Evolutionary conservation across 225 moss, liverwort and hornwort species (phyloP), one percentile per base, ranked within the genome.

Genomic region (Ulota crispa): DNA sequence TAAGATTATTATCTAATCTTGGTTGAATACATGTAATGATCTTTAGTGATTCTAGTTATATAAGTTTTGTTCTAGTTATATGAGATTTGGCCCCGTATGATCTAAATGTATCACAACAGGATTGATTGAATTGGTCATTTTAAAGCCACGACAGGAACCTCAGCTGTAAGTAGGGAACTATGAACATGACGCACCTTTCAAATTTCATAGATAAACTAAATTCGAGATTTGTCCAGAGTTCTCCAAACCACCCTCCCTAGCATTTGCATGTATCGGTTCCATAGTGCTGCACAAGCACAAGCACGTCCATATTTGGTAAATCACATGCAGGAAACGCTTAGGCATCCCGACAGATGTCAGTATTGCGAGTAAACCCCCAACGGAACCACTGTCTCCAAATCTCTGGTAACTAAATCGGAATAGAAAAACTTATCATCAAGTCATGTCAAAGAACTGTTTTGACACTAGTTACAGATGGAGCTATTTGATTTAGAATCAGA

Each of bases 261-360:
- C 73, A n/a, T 57, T 56, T 20, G 73, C 18, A 73, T 73, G 73
- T 57, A 26, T 56, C 37, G 24, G 24, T 24, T 93, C 86, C 87
- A 91, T 23, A 76, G 55, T 88, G 65, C 93, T 96, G 86, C 82
- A 81, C 64, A 73, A 54, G 52, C 76, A 70, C 69, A 42, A 53
- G 20, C 42, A 80, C 55, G 42, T 53, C n/a, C 8, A 53, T 36
- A 61, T 47, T 54, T 7, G 69, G 69, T 37, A 53, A 61, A 70
- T 28, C 28, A 63, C 50, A 63, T 13, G 23, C 34, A 83, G 64
- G 13, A 43, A 64, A 64, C 47, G 36, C 47, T 15, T 63, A 77
- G 62, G 50, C 52, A 60, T 52, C 37, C 28, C 60, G 53, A 65
- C 13, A 32, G 13, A 18, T 56, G 54, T 59, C 36, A 78, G 78